Evolutionary conservation across 768 basidiomycete genomes (phyloP).

Genomic region (Melanogaster broomeanus): DNA sequence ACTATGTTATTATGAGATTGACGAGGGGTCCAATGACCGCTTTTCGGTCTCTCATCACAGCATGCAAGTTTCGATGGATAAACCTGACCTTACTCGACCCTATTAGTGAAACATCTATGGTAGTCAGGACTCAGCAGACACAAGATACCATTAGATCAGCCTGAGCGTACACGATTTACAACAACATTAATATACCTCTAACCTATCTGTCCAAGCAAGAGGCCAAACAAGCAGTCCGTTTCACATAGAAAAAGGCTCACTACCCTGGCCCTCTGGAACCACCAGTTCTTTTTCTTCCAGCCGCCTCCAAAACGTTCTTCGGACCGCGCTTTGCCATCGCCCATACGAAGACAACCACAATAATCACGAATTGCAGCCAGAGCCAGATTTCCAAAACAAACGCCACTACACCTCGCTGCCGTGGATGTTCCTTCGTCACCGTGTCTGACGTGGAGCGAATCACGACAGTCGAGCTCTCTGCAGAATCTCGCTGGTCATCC

Average conservation of each 20-base stretch:
- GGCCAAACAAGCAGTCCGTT: constrained; percentile 1
- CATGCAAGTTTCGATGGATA: too few species aligned
- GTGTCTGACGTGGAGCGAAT: constrained; percentile 4
- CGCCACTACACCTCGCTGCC: constrained; percentile 36
- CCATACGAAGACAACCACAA: constrained; percentile 77
- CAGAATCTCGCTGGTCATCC: constrained; percentile 6
- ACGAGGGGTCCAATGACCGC: too few species aligned
- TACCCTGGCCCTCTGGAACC: constrained; percentile 2
- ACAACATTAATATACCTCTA: constrained; percentile 26
- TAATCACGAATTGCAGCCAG: constrained; percentile 78
- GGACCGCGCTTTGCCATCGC: constrained; percentile 80
- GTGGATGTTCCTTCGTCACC: constrained; percentile 19
- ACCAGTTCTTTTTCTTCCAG: constrained; percentile 31
- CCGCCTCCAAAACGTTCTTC: constrained; percentile 60
- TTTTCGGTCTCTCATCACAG: too few species aligned
- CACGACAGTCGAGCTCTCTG: background rate
- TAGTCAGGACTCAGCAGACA: background rate
- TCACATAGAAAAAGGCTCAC: background rate
- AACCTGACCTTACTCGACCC: background rate
- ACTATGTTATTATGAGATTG: too few species aligned
- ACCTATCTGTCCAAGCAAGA: constrained; percentile 10
- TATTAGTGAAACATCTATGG: too few species aligned
- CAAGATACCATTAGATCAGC: constrained; percentile 15
- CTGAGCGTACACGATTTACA: constrained; percentile 18
- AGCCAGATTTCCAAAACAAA: constrained; percentile 78